These are phyloP conservation scores for Salix suchowensis DNA, from an alignment of 345 rosid species.

Conservation along the genomic window DNA sequence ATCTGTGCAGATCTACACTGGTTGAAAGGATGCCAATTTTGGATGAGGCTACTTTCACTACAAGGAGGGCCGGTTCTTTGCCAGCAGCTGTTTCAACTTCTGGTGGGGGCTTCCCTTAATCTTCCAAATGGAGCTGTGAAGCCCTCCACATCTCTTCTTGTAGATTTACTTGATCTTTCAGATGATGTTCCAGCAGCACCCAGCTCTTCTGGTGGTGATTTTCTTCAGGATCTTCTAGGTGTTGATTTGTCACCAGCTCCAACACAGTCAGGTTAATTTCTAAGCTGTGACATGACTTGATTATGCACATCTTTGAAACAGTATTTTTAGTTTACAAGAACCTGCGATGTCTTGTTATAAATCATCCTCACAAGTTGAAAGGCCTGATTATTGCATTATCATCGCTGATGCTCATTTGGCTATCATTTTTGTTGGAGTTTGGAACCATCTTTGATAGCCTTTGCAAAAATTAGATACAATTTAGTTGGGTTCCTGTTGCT, in stretches of 20 bases:
- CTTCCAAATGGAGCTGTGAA: conserved; percentile 86
- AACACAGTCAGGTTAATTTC: conserved; percentile 56
- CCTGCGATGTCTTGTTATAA: background rate
- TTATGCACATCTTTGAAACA: conserved; percentile 2
- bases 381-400: background rate
- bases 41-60: conserved; percentile 92
- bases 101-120: conserved; percentile 50
- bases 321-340: background rate
- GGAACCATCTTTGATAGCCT: conserved; percentile 4
- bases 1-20: conserved; percentile 63
- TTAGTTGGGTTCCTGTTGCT: background rate
- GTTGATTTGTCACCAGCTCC: conserved; percentile 62
- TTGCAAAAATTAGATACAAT: conserved; percentile 1
- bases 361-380: background rate
- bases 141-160: conserved; percentile 69
- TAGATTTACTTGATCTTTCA: conserved; percentile 82
- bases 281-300: background rate
- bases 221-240: conserved; percentile 90
- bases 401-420: background rate
- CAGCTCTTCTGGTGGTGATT: conserved; percentile 75
- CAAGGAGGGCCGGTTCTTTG: conserved; percentile 78
- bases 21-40: conserved; percentile 98
- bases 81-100: conserved; percentile 65
- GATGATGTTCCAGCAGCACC: conserved; percentile 74
- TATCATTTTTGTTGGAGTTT: background rate